These are phyloP conservation scores for Solanum hybrid DNA, from an alignment of 305 asterid species.

Conservation along the genomic window DNA sequence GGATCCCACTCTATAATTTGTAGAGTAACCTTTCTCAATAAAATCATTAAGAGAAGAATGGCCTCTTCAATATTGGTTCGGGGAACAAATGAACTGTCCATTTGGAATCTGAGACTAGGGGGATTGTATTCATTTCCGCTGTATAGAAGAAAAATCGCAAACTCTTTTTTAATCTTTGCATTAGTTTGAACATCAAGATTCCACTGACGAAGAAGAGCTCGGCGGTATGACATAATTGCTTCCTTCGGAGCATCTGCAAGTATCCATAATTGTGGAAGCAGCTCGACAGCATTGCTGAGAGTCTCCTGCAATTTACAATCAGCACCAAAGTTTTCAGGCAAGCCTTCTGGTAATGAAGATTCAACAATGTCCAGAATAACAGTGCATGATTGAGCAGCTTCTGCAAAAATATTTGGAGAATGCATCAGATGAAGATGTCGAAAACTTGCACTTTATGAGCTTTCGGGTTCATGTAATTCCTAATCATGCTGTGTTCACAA, in stretches of 20 bases:
- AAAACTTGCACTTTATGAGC: not conserved
- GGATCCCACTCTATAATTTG: conserved; percentile 81
- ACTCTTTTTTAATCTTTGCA: conserved; percentile 74
- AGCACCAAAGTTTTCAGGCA: conserved; percentile 77
- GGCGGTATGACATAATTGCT: conserved; percentile 66
- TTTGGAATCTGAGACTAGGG: conserved; percentile 67
- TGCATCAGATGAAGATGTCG: conserved; percentile 19
- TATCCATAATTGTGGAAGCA: conserved; percentile 85
- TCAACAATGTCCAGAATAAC: conserved; percentile 87
- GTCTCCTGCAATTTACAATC: conserved; percentile 93
- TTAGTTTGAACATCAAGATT: conserved; percentile 63
- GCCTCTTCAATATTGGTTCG: conserved; percentile 79
- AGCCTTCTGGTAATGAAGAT: conserved; percentile 82
- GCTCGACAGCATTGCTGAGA: conserved; percentile 63
- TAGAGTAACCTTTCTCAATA: conserved; percentile 53
- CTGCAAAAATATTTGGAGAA: conserved; percentile 50
- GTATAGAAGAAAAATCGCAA: conserved; percentile 69
- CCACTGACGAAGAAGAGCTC: conserved; percentile 79
- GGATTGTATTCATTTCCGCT: conserved; percentile 76
- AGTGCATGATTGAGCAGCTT: conserved; percentile 96
- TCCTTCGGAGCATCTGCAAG: conserved; percentile 62
- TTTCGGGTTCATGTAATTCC: not conserved
- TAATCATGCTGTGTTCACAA: not conserved
- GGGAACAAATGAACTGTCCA: conserved; percentile 70
- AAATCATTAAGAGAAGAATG: conserved; percentile 69